Evolutionary conservation across 306 rosid species (phyloP).

Genomic region (Rubus idaeus): DNA sequence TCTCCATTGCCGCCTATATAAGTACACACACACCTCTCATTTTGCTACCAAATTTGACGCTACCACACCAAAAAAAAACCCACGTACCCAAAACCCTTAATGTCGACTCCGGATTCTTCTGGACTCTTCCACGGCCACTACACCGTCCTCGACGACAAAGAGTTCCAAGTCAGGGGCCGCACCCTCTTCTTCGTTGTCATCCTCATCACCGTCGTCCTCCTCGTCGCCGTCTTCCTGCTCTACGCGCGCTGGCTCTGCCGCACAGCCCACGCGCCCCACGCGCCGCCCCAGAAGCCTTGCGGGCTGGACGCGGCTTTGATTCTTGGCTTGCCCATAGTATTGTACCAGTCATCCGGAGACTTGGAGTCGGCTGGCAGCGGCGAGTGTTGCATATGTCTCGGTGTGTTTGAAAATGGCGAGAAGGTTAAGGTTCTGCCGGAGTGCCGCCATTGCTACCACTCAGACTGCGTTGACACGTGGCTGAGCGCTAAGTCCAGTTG

Average conservation of each 20-base stretch:
- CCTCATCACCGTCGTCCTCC: conserved; percentile 54
- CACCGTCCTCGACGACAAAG: conserved; percentile 54
- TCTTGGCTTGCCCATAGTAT: conserved; percentile 47
- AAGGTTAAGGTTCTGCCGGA: conserved; percentile 73
- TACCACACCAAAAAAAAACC: neutral
- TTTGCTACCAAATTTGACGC: neutral
- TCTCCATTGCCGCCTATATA: neutral
- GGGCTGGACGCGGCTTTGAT: conserved; percentile 53
- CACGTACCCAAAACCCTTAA: neutral
- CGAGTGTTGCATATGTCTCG: conserved; percentile 84
- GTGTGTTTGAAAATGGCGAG: conserved; percentile 65
- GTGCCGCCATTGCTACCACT: conserved; percentile 69
- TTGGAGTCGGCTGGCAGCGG: neutral
- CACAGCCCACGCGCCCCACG: conserved; percentile 14
- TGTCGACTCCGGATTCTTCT: neutral
- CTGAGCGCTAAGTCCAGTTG: conserved; percentile 64
- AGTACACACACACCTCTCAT: neutral
- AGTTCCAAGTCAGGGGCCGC: conserved; percentile 61
- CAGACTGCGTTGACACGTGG: conserved; percentile 85
- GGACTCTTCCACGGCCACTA: conserved; percentile 51
- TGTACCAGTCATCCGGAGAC: conserved; percentile 35
- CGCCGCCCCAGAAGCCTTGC: conserved; percentile 5
- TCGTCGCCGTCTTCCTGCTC: conserved; percentile 52
- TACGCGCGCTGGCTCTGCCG: conserved; percentile 84
- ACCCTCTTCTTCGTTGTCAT: conserved; percentile 64